Base-by-base conservation (phyloP, 2,329 filamentous ascomycete species). In the Exophiala lecanii-corni region DNA sequence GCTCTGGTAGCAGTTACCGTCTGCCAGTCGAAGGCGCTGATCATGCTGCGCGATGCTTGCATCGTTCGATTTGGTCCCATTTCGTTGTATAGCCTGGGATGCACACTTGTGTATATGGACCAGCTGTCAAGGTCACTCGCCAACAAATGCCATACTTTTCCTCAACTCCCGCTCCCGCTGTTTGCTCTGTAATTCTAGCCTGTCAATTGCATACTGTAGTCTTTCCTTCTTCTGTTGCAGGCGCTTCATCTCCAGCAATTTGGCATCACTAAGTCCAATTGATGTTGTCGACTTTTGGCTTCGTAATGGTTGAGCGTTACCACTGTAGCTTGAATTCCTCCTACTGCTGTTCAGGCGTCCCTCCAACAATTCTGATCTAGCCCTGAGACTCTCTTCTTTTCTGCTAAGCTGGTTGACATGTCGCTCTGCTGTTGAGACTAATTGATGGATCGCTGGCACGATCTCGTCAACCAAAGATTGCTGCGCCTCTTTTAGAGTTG, bases 401-500 rank as follows among this genome's bases (percentile, higher is more conserved):
- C 89, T 80, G 39, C 85, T 85, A 31, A 91, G 80, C 45, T 87
- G 86, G 56, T 89, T 86, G 28, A 94, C 76, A 59, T 94, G 84
- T 50, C 82, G 81, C 54, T 88, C 82, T n/a, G 89, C 87, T 54
- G 89, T 82, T 50, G 81, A 77, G 39, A 96, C 80, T 2, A 96
- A 78, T 45, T 81, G 78, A 20, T 82, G 73, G 51, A 94, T 85
- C 63, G 88, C 89, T 6, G 89, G 89, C n/a, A 84, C 82, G 55
- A 95, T 92, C 62, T 94, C 89, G 58, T 87, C 85, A 56, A 89
- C 83, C 13, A 96, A 79, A 3, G 87, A 82, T 54, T 86, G 75
- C 65, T 96, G 89, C 21, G 89, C 89, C 50, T 83, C 77, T 49
- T 82, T 81, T 33, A 96, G 79, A 39, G 86, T 86, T 9, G 84